Conservation (phyloP, 2,329 filamentous ascomycete genomes). For the Pleurostoma richardsiae region DNA sequence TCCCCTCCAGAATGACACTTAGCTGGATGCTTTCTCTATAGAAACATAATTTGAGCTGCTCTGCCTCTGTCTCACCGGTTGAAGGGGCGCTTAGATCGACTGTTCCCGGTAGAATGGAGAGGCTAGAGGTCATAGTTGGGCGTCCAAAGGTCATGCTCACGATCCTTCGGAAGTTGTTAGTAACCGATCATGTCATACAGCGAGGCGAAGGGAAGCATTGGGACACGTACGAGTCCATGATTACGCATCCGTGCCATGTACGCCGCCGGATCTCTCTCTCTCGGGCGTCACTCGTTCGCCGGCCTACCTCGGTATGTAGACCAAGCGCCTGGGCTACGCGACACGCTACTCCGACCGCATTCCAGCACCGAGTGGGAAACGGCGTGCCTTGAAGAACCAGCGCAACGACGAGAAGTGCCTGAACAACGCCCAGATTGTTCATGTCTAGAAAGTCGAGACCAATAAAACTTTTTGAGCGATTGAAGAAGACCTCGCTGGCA, state of each 20-base stretch:
- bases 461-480: constrained; percentile 26
- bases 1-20: constrained; percentile 11
- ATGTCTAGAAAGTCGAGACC: constrained; percentile 29
- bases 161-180: constrained; percentile 10
- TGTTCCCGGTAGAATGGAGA: constrained; percentile 11
- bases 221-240: constrained; percentile 12
- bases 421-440: constrained; percentile 30
- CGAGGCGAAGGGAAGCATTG: background rate
- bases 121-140: constrained; percentile 15
- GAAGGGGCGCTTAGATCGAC: background rate
- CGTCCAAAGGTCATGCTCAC: constrained; percentile 20
- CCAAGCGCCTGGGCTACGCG: constrained; percentile 34
- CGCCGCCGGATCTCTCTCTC: constrained; percentile 26
- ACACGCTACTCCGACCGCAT: constrained; percentile 33
- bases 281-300: constrained; percentile 10
- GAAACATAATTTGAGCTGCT: constrained; percentile 9
- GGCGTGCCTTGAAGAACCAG: constrained; percentile 33
- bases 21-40: constrained; percentile 11
- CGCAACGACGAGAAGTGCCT: constrained; percentile 30
- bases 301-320: constrained; percentile 24
- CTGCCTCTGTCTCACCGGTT: background rate
- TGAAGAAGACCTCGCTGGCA: constrained; percentile 24
- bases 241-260: constrained; percentile 17
- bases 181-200: background rate
- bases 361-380: constrained; percentile 34